Evolutionary conservation across 2,329 filamentous ascomycete genomes (phyloP).

Genomic region (Ascochyta rabiei): DNA sequence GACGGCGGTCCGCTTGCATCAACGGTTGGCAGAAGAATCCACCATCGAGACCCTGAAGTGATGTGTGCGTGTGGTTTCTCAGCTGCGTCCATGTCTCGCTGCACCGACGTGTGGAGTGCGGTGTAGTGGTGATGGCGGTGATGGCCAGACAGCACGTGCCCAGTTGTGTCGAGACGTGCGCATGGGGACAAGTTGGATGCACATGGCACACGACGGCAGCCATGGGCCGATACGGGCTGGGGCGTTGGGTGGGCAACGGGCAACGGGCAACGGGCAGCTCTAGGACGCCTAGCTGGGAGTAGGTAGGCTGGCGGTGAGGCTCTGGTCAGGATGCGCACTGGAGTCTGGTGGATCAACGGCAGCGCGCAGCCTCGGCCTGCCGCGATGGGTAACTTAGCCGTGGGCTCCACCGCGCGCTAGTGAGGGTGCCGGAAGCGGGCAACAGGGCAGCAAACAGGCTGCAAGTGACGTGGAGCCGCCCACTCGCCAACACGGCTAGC

Average conservation of each 20-base stretch:
- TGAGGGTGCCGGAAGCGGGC: slow-evolving; percentile 6
- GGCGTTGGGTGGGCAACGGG: background rate
- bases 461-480: slow-evolving; percentile 14
- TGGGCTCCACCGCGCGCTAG: slow-evolving; percentile 6
- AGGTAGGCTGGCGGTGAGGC: slow-evolving; percentile 14
- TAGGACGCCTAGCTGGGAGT: too few relatives aligned
- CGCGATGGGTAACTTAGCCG: slow-evolving; percentile 18
- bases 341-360: slow-evolving; percentile 13
- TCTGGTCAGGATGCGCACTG: slow-evolving; percentile 16
- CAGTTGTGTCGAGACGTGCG: slow-evolving; percentile 15
- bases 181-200: too few relatives aligned
- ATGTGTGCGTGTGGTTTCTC: background rate
- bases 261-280: too few relatives aligned
- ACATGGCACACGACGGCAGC: slow-evolving; percentile 10
- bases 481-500: slow-evolving; percentile 8
- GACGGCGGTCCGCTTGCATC: slow-evolving; percentile 15
- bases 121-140: background rate
- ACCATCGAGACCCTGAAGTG: too few relatives aligned
- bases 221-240: slow-evolving; percentile 10
- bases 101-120: background rate
- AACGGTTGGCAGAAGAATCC: slow-evolving; percentile 2
- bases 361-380: slow-evolving; percentile 12
- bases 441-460: background rate
- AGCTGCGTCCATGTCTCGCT: too few relatives aligned
- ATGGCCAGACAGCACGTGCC: slow-evolving; percentile 11